These are phyloP conservation scores for Apiospora sp. DNA, from an alignment of 2,329 filamentous ascomycete species.

Conservation along the genomic window DNA sequence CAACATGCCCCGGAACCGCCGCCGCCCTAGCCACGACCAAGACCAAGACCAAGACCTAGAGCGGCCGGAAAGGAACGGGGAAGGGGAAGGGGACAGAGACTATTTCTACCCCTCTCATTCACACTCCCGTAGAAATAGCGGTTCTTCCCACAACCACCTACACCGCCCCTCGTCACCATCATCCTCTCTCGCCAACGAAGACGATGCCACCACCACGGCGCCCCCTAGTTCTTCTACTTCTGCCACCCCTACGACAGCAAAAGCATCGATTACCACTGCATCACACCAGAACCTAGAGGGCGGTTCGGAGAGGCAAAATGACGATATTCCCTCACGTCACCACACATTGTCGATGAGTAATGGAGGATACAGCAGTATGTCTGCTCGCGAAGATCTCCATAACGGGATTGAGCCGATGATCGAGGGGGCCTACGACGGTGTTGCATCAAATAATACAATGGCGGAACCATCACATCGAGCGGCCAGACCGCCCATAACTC, in stretches of 20 bases:
- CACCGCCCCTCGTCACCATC: constrained; percentile 7
- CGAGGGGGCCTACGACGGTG: neutral
- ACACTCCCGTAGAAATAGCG: neutral
- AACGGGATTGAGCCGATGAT: neutral
- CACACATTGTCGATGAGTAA: neutral
- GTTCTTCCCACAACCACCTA: neutral
- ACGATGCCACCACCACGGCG: neutral
- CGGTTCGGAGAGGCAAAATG: neutral
- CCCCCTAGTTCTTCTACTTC: neutral
- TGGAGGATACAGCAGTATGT: neutral
- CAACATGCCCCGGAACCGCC: constrained; percentile 33
- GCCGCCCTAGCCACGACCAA: neutral
- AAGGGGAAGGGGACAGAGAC: neutral
- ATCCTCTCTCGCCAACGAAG: constrained; percentile 12
- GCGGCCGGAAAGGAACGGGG: neutral
- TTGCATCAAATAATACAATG: neutral
- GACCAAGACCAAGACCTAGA: constrained; percentile 34
- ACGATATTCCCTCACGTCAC: neutral
- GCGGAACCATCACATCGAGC: constrained; percentile 22
- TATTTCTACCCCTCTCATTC: neutral
- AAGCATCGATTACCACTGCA: neutral
- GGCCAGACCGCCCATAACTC: constrained; percentile 33
- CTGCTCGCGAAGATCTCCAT: neutral
- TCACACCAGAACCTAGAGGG: neutral
- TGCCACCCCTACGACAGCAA: neutral